Conservation (phyloP, 1,284 basidiomycete genomes). For the Tilletiopsis washingtonensis region DNA sequence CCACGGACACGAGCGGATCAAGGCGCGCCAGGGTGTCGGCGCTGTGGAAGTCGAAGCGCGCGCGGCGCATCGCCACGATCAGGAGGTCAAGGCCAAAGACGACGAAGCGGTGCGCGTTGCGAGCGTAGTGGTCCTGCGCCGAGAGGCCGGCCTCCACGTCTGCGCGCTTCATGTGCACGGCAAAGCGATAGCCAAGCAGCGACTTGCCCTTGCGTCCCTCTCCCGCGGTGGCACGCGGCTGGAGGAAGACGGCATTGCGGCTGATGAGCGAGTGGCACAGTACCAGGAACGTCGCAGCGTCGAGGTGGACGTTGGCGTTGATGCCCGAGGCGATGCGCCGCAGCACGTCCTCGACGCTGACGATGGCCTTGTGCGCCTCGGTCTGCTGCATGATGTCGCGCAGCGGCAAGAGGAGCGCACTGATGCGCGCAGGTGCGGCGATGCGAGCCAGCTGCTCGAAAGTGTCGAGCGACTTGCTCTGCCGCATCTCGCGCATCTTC, state of each 20-base stretch:
- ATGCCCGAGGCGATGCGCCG: slow-evolving; percentile 74
- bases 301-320: slow-evolving; percentile 69
- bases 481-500: slow-evolving; percentile 52
- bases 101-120: slow-evolving; percentile 69
- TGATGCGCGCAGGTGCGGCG: slow-evolving; percentile 54
- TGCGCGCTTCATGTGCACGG: slow-evolving; percentile 33
- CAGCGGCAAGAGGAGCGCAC: slow-evolving; percentile 68
- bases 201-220: slow-evolving; percentile 8
- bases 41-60: slow-evolving; percentile 77
- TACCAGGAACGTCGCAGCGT: slow-evolving; percentile 64
- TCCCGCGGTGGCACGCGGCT: slow-evolving; percentile 20
- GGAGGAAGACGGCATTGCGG: slow-evolving; percentile 71
- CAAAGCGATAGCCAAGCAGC: slow-evolving; percentile 10
- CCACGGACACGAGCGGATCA: slow-evolving; percentile 74
- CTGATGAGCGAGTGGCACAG: slow-evolving; percentile 84
- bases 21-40: slow-evolving; percentile 64
- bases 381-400: slow-evolving; percentile 81
- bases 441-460: slow-evolving; percentile 41
- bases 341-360: slow-evolving; percentile 78
- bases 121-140: slow-evolving; percentile 45
- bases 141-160: slow-evolving; percentile 22
- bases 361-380: slow-evolving; percentile 71
- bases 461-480: slow-evolving; percentile 46
- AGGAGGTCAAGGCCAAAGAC: slow-evolving; percentile 88
- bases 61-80: slow-evolving; percentile 74